These are phyloP conservation scores for Candida incommunis DNA, from an alignment of 805 yeast species.

Conservation along the genomic window DNA sequence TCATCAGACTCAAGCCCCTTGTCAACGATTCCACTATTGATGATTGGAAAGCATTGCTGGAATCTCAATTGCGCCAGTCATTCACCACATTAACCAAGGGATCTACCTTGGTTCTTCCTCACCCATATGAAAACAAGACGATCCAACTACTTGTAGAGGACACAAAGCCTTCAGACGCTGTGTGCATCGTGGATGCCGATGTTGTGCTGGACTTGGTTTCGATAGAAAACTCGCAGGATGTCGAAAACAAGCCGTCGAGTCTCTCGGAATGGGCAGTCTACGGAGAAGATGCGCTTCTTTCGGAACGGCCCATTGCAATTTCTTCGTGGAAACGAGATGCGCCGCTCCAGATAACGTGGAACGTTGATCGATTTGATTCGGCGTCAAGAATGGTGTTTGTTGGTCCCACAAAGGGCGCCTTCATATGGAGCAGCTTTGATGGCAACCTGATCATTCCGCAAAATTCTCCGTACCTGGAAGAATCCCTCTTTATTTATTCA, in stretches of 20 bases:
- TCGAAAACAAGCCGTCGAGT: neutral
- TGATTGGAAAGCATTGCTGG: slow-evolving; percentile 43
- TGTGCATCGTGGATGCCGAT: slow-evolving; percentile 45
- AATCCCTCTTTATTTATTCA: neutral
- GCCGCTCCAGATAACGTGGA: slow-evolving; percentile 8
- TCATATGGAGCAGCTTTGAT: neutral
- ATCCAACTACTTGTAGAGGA: slow-evolving; percentile 24
- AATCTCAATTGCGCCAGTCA: slow-evolving; percentile 31
- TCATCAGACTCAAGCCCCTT: slow-evolving; percentile 29
- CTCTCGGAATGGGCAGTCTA: neutral
- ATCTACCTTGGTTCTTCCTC: slow-evolving; percentile 23
- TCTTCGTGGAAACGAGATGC: slow-evolving; percentile 12
- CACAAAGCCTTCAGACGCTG: slow-evolving; percentile 27
- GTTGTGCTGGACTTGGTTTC: slow-evolving; percentile 24
- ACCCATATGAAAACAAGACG: slow-evolving; percentile 13
- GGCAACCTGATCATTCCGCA: slow-evolving; percentile 5
- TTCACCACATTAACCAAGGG: slow-evolving; percentile 36
- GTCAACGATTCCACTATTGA: slow-evolving; percentile 10
- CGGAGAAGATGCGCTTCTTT: neutral
- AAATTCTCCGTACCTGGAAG: neutral
- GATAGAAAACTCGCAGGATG: neutral
- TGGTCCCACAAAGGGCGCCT: slow-evolving; percentile 1
- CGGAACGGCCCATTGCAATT: slow-evolving; percentile 6
- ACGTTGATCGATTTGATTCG: neutral
- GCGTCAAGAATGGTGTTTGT: slow-evolving; percentile 4